Base-by-base conservation (phyloP, 2,329 filamentous ascomycete species). In the Cadophora sp. region DNA sequence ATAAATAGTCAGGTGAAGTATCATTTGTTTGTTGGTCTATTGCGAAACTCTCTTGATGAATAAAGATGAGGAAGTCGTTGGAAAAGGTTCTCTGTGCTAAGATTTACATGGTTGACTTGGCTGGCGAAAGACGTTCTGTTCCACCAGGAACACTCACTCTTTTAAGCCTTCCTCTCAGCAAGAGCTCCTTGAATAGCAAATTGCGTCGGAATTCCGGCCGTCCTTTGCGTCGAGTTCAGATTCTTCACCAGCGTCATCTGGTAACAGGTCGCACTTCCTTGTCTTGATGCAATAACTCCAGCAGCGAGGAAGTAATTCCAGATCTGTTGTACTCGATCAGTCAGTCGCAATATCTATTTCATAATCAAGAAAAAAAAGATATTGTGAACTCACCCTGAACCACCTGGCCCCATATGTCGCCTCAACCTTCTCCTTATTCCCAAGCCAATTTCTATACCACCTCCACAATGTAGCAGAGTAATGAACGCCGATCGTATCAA, bases 221-320 rank as follows among this genome's bases (percentile, higher is more conserved):
- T 83, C 73, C 93, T 91, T 83, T 97, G 93, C 37, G 89, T 93
- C 43, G 91, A 89, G 84, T 97, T 97, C 81, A 97, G 86, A 83
- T 97, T 97, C 89, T 97, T 97, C 80, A 95, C 91, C 68, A 93
- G 83, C 22, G 90, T 90, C 76, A 97, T 92, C 83, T 97, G 93
- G 84, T 89, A 97, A 86, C 93, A 96, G 37, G 92, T 93, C 66
- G 93, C 93, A 73, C 87, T 86, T 73, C 93, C 93, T 81, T 97
- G 93, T 78, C 93, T 90, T 29, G 93, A 93, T 77, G 88, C 88
- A 79, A 97, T 97, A 78, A 90, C 92, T 22, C 92, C 93, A 80
- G 89, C 94, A 71, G 92, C 92, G 69, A 97, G 87, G 88, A 97
- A 97, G 82, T 89, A 93, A 79, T 97, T 92, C 93, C 93, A 97